Conservation (phyloP, 352 stramenopile species). For the Phytophthora uliginosa region DNA sequence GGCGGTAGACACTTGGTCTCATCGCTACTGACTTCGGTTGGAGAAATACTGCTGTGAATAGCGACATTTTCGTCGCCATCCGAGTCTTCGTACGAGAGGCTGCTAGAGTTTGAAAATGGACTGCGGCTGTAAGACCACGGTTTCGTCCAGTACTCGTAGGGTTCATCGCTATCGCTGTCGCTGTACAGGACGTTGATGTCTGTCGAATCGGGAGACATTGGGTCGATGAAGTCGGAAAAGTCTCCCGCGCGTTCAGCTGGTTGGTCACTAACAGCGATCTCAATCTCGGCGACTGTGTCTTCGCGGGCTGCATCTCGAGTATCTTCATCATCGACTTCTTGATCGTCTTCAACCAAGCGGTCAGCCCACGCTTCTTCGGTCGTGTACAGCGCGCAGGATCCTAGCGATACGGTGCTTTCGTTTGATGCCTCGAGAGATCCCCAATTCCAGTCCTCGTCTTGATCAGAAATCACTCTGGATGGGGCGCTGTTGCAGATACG, state of each 20-base stretch:
- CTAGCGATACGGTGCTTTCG: not conserved
- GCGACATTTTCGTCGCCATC: not conserved
- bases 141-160: not conserved
- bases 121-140: not conserved
- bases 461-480: not conserved
- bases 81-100: not conserved
- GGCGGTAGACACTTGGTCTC: not conserved
- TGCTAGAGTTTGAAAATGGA: not conserved
- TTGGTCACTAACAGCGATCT: not conserved
- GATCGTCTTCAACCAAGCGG: not conserved
- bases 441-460: not conserved
- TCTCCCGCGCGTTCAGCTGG: not conserved
- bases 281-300: not conserved
- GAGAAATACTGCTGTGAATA: not conserved
- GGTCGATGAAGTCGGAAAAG: not conserved
- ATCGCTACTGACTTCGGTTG: not conserved
- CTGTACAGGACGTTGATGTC: not conserved
- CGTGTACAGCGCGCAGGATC: too few species aligned
- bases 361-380: not conserved
- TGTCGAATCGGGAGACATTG: not conserved
- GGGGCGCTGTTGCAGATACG: not conserved
- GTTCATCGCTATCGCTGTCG: not conserved
- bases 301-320: not conserved
- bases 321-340: not conserved
- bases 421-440: not conserved